Conservation (phyloP, 2,329 filamentous ascomycete genomes). For the Neofusicoccum cordaticola region DNA sequence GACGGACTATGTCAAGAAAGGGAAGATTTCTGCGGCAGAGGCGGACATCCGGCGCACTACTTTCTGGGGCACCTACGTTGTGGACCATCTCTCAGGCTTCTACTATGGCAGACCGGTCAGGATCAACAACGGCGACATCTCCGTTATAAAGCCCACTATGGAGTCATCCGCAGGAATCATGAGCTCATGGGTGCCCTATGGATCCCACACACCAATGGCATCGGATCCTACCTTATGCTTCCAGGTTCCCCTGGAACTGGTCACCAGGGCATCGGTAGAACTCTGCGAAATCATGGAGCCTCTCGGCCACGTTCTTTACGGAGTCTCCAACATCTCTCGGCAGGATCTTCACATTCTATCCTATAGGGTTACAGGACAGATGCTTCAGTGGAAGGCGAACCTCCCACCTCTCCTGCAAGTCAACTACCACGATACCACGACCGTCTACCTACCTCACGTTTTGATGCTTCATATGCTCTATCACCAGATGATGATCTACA, state of each 20-base stretch:
- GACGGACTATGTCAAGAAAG: slow-evolving; percentile 39
- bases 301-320: slow-evolving; percentile 40
- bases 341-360: slow-evolving; percentile 38
- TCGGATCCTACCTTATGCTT: slow-evolving; percentile 7
- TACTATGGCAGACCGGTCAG: slow-evolving; percentile 44
- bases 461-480: slow-evolving; percentile 46
- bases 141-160: slow-evolving; percentile 39
- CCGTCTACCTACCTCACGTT: slow-evolving; percentile 39
- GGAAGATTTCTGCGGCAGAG: slow-evolving; percentile 39
- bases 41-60: slow-evolving; percentile 39
- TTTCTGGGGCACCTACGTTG: slow-evolving; percentile 46
- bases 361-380: slow-evolving; percentile 26
- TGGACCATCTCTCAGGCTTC: slow-evolving; percentile 44
- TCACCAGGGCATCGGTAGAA: slow-evolving; percentile 29
- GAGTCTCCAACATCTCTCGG: slow-evolving; percentile 27
- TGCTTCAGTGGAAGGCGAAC: slow-evolving; percentile 43
- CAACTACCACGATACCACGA: slow-evolving; percentile 32
- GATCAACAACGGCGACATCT: slow-evolving; percentile 38
- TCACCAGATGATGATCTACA: slow-evolving; percentile 44
- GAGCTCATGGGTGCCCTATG: slow-evolving; percentile 18
- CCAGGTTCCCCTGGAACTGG: slow-evolving; percentile 14
- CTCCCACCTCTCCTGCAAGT: slow-evolving; percentile 38
- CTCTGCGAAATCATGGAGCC: slow-evolving; percentile 45
- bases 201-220: slow-evolving; percentile 8
- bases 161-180: background rate